phyloP scores from a whole-genome alignment of 2,329 filamentous ascomycete genomes.

The Trematosphaeria pertusa region DNA sequence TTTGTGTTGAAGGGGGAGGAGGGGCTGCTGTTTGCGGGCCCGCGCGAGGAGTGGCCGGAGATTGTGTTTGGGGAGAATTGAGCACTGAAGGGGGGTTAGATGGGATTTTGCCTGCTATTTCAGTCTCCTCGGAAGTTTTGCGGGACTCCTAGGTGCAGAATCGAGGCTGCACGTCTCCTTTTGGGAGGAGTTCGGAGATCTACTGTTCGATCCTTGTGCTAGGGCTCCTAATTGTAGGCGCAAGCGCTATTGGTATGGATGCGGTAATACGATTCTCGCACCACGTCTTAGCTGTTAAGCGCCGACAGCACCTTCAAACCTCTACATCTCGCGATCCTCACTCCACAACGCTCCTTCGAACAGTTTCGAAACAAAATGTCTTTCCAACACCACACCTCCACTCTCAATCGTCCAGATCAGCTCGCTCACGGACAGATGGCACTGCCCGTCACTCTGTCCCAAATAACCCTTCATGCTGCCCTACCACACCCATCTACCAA shows the following conservation, averaged over 20 bases:
- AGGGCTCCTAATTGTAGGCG: too few relatives aligned
- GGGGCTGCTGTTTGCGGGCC: constrained; percentile 1
- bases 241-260: constrained; percentile 9
- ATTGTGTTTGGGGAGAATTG: constrained; percentile 6
- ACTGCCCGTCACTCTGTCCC: neutral
- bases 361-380: too few relatives aligned
- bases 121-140: too few relatives aligned
- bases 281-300: neutral
- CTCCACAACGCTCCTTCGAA: too few relatives aligned
- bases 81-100: too few relatives aligned
- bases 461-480: neutral
- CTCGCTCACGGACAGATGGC: too few relatives aligned
- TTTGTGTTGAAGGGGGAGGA: constrained; percentile 13
- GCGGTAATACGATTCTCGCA: neutral
- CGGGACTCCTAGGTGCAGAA: neutral
- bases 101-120: too few relatives aligned
- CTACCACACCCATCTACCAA: constrained; percentile 3
- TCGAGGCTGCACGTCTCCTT: neutral
- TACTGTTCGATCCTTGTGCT: too few relatives aligned
- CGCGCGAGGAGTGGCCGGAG: constrained; percentile 2
- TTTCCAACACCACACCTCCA: constrained; percentile 1
- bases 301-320: neutral
- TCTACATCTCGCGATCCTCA: constrained; percentile 4
- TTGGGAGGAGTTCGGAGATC: too few relatives aligned
- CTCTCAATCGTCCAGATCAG: neutral